Evolutionary conservation across 1,284 basidiomycete species (phyloP).

Genomic region (Moniliophthora roreri): DNA sequence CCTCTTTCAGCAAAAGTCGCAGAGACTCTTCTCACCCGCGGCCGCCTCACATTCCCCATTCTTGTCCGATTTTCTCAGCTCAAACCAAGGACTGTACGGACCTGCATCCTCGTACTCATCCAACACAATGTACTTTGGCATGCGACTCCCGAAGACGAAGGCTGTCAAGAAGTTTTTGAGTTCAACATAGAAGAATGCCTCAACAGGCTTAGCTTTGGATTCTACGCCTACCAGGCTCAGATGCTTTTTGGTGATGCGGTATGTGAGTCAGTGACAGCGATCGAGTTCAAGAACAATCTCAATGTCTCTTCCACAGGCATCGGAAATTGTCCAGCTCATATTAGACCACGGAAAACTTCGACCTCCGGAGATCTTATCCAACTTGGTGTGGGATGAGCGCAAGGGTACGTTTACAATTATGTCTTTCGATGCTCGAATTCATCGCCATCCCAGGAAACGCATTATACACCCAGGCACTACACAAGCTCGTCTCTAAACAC

Average conservation of each 20-base stretch:
- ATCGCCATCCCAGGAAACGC: slow-evolving; percentile 40
- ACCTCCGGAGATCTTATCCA: slow-evolving; percentile 66
- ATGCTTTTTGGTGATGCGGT: slow-evolving; percentile 71
- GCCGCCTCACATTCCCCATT: slow-evolving; percentile 75
- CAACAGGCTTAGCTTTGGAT: slow-evolving; percentile 75
- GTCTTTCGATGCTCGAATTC: neutral
- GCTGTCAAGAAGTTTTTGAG: slow-evolving; percentile 66
- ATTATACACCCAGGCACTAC: slow-evolving; percentile 56
- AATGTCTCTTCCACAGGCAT: slow-evolving; percentile 47
- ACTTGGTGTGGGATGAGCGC: slow-evolving; percentile 49
- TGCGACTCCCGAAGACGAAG: slow-evolving; percentile 70
- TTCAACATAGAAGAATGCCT: slow-evolving; percentile 81
- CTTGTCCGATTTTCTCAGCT: slow-evolving; percentile 70
- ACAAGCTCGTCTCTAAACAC: slow-evolving; percentile 61
- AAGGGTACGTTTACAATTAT: slow-evolving; percentile 46
- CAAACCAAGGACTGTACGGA: slow-evolving; percentile 68
- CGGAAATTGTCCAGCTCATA: slow-evolving; percentile 72
- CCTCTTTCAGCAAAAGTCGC: slow-evolving; percentile 13
- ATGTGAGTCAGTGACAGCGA: slow-evolving; percentile 27
- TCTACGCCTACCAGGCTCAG: slow-evolving; percentile 74
- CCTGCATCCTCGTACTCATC: slow-evolving; percentile 79
- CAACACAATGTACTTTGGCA: slow-evolving; percentile 94
- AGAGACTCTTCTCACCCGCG: slow-evolving; percentile 69
- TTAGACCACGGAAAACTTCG: slow-evolving; percentile 87
- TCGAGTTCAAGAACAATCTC: slow-evolving; percentile 4